phyloP scores from a whole-genome alignment of 2,329 filamentous ascomycete species.

The Herpotrichia juniperi region DNA sequence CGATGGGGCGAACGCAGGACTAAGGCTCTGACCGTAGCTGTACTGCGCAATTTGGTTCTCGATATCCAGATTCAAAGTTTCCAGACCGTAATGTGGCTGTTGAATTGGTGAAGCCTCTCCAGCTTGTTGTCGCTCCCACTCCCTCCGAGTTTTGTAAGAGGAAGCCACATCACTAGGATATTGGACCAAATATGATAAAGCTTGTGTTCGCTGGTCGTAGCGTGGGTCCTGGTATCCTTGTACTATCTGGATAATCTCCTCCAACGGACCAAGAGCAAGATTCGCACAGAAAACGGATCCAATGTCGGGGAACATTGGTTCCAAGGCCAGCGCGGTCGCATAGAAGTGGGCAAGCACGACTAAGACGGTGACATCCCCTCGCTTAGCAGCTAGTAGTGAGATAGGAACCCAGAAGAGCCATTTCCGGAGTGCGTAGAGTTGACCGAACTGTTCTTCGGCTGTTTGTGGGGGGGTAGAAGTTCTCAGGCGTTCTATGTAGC shows the following conservation, averaged over 20 bases:
- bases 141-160: conserved; percentile 48
- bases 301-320: conserved; percentile 90
- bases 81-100: conserved; percentile 43
- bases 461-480: conserved; percentile 49
- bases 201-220: conserved; percentile 49
- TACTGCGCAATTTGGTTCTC: conserved; percentile 49
- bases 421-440: conserved; percentile 83
- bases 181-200: conserved; percentile 53
- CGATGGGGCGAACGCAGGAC: conserved; percentile 57
- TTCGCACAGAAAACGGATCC: conserved; percentile 77
- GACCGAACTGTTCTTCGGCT: conserved; percentile 85
- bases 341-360: conserved; percentile 91
- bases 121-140: conserved; percentile 47
- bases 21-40: conserved; percentile 51
- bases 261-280: conserved; percentile 78
- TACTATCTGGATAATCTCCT: conserved; percentile 82
- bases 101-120: conserved; percentile 40
- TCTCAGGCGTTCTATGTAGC: conserved; percentile 54
- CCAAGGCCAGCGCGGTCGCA: conserved; percentile 83
- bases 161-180: conserved; percentile 52
- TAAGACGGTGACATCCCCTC: conserved; percentile 76
- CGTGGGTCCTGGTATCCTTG: conserved; percentile 53
- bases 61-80: conserved; percentile 47
- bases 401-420: conserved; percentile 98
- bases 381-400: conserved; percentile 77